Conservation (phyloP, 345 rosid genomes). For the Brassica cretica region DNA sequence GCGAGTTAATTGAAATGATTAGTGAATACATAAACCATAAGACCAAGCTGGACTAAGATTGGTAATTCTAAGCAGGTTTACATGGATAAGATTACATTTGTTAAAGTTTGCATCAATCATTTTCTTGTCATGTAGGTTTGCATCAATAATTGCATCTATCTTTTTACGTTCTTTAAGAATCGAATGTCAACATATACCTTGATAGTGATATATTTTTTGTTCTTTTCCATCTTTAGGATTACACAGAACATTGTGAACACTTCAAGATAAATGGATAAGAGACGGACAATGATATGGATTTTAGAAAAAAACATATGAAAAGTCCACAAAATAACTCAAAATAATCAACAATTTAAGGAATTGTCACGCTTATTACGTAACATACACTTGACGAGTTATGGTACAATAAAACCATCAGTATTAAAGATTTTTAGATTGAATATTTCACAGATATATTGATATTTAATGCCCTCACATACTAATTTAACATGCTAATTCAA, state of each 20-base stretch:
- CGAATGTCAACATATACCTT: constrained; percentile 19
- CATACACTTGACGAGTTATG: not conserved
- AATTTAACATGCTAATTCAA: too few species aligned
- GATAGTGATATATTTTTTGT: constrained; percentile 27
- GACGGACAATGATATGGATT: not conserved
- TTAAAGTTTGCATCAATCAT: constrained; percentile 17
- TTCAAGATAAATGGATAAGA: not conserved
- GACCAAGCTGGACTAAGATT: constrained; percentile 1
- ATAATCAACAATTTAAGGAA: not conserved
- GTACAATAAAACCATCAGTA: too few species aligned
- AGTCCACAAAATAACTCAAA: not conserved
- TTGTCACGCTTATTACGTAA: not conserved
- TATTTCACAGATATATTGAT: too few species aligned
- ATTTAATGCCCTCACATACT: too few species aligned
- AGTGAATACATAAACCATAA: not conserved
- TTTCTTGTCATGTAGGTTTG: not conserved
- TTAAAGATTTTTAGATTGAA: too few species aligned
- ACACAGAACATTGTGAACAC: constrained; percentile 14
- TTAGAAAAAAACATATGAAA: not conserved
- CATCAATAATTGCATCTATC: constrained; percentile 24
- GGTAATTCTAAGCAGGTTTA: not conserved
- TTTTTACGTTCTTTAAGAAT: constrained; percentile 1
- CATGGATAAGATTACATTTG: constrained; percentile 24
- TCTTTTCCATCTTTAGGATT: not conserved
- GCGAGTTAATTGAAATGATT: not conserved